Evolutionary conservation across 1,139 yeast species (phyloP).

Genomic region (Yamadazyma membranifaciens): DNA sequence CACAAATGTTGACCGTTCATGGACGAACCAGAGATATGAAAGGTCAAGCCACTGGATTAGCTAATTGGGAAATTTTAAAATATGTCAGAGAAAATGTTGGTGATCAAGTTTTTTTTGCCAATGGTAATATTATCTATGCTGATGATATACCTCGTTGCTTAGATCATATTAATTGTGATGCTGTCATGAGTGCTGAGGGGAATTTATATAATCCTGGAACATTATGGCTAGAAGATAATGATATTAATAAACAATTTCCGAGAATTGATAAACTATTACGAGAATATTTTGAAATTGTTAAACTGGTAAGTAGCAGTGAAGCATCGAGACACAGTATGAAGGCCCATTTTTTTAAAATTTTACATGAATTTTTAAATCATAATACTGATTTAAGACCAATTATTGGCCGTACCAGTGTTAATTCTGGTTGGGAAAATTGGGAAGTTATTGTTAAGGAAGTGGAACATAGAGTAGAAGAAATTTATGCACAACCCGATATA

Average conservation of each 20-base stretch:
- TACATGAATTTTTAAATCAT: constrained; percentile 72
- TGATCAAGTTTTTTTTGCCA: constrained; percentile 87
- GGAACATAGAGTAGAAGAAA: constrained; percentile 59
- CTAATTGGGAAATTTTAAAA: constrained; percentile 82
- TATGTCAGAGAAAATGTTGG: constrained; percentile 71
- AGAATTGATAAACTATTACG: constrained; percentile 80
- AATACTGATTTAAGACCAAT: constrained; percentile 77
- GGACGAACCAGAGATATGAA: constrained; percentile 97
- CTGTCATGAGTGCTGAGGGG: constrained; percentile 97
- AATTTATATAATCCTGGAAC: constrained; percentile 92
- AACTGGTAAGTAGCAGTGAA: constrained; percentile 41
- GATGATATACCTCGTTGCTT: constrained; percentile 73
- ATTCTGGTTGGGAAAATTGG: constrained; percentile 54
- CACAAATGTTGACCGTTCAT: constrained; percentile 91
- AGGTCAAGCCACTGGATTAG: constrained; percentile 93
- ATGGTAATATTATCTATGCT: constrained; percentile 87
- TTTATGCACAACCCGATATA: constrained; percentile 40
- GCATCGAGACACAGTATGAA: constrained; percentile 87
- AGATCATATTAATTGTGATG: constrained; percentile 69
- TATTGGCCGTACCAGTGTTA: constrained; percentile 58
- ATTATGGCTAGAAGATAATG: constrained; percentile 57
- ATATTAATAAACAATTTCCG: constrained; percentile 71
- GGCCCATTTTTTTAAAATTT: constrained; percentile 84
- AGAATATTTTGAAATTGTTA: constrained; percentile 86
- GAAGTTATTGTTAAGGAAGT: constrained; percentile 68